A percentile compares a stretch with the other conserved stretches of the same genome.
phyloP scores from a whole-genome alignment of 2,329 filamentous ascomycete species.

The Diaporthe longicolla region DNA sequence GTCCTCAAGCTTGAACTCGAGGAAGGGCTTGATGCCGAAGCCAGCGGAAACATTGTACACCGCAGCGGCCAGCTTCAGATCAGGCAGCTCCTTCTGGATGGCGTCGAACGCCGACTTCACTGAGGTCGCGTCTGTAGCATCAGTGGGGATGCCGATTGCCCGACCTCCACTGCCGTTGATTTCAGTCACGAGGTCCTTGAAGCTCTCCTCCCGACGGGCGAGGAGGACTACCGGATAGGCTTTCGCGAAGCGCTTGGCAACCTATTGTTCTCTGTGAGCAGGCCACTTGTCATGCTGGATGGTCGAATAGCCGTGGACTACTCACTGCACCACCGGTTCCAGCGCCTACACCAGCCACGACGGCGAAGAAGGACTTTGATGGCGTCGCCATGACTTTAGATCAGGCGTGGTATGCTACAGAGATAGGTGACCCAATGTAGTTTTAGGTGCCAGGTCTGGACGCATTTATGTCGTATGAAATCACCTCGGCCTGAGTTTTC shows the following conservation, averaged over 20 bases:
- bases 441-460: neutral
- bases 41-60: conserved; percentile 77
- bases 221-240: conserved; percentile 81
- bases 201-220: conserved; percentile 77
- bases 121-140: conserved; percentile 67
- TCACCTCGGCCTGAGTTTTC: neutral
- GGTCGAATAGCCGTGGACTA: neutral
- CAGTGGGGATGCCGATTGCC: conserved; percentile 79
- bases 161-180: conserved; percentile 77
- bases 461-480: neutral
- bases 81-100: conserved; percentile 71
- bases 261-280: conserved; percentile 49
- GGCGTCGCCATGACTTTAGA: conserved; percentile 35
- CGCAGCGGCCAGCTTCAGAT: conserved; percentile 71
- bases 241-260: conserved; percentile 71
- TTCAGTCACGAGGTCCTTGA: conserved; percentile 75
- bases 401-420: neutral
- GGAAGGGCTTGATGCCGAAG: conserved; percentile 68
- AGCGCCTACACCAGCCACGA: conserved; percentile 80
- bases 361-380: conserved; percentile 68
- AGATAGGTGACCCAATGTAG: neutral
- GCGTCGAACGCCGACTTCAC: conserved; percentile 73
- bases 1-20: conserved; percentile 67
- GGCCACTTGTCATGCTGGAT: neutral
- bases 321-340: conserved; percentile 64